A percentile compares a stretch with the other conserved stretches of the same genome.
These are phyloP conservation scores for Globisporangium perplexum DNA, from an alignment of 352 stramenopile genomes.

Conservation along the genomic window DNA sequence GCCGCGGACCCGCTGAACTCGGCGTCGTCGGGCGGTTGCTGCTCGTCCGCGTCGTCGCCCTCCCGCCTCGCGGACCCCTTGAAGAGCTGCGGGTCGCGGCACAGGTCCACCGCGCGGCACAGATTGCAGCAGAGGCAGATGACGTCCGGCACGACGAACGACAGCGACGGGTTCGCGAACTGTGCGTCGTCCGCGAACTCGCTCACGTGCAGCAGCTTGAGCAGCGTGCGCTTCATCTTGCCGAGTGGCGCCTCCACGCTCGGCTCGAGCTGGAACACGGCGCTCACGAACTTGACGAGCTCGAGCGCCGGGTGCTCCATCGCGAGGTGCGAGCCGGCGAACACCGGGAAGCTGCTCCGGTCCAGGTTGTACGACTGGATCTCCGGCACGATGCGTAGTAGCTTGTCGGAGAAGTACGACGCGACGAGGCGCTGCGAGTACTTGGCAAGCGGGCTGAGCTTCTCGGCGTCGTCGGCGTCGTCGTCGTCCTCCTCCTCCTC, in stretches of 20 bases:
- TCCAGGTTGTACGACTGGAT: conserved; percentile 69
- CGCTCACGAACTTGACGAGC: conserved; percentile 95
- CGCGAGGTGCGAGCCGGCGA: conserved; percentile 79
- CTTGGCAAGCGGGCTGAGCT: conserved; percentile 44
- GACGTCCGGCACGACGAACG: conserved; percentile 95
- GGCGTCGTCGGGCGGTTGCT: conserved; percentile 12
- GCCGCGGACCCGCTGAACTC: conserved; percentile 16
- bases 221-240: conserved; percentile 88
- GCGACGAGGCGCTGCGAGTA: conserved; percentile 70
- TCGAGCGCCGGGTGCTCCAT: conserved; percentile 92
- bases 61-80: conserved; percentile 47
- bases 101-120: conserved; percentile 96
- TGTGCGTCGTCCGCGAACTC: conserved; percentile 76
- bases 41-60: conserved; percentile 15
- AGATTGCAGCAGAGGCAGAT: conserved; percentile 96
- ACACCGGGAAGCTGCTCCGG: conserved; percentile 67
- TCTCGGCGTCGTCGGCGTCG: conserved; percentile 34
- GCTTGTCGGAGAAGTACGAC: conserved; percentile 73
- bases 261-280: conserved; percentile 91
- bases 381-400: conserved; percentile 71
- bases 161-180: conserved; percentile 93
- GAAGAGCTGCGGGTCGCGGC: conserved; percentile 89
- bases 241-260: conserved; percentile 88
- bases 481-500: conserved; percentile 13
- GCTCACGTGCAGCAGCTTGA: conserved; percentile 76